Evolutionary conservation across 202 grass and related monocot species (phyloP), one percentile per base, ranked within the genome.

Genomic region (Setaria viridis): DNA sequence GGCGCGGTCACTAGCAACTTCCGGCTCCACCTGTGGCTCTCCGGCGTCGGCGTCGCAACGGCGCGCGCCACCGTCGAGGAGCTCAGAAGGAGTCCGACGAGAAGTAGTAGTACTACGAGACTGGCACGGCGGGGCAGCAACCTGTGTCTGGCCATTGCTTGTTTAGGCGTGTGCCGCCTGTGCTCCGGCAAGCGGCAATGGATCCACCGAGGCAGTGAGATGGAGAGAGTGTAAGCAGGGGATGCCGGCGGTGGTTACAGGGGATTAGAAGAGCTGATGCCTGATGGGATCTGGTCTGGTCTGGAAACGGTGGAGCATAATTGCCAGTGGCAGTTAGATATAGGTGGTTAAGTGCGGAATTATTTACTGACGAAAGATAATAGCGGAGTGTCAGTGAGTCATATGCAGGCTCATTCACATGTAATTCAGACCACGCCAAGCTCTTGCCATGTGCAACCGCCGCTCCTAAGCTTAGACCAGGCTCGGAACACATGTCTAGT

Each of bases 361-460:
- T 25, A n/a, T 46, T 57, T 73, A 45, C 47, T 48, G 45, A 37
- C 46, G 47, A 55, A 54, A 7, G 42, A 11, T 49, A 37, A 46
- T 34, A 2, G 63, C 56, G 59, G 47, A 81, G 12, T 77, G 55
- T 21, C 51, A 76, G 72, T 37, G 14, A 14, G 42, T 71, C 5
- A 5, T 58, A 81, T 76, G 78, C 21, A 12, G 59, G 59, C 14
- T 65, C 30, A 10, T 16, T 50, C 85, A 77, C 79, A 87, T 62
- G 85, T 87, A 62, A n/a, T 16, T 66, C 29, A 58, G 54, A 5
- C 17, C 48, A n/a, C 6, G 14, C 74, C 29, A 75, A 49, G 64
- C 29, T 55, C 30, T 62, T 19, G 66, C 79, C 86, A 87, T 87
- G 86, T 87, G 86, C 72, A 51, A 65, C 50, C 29, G 20, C 78